Evolutionary conservation across 2,329 filamentous ascomycete species (phyloP).

Genomic region (Verticillium tricorpus): DNA sequence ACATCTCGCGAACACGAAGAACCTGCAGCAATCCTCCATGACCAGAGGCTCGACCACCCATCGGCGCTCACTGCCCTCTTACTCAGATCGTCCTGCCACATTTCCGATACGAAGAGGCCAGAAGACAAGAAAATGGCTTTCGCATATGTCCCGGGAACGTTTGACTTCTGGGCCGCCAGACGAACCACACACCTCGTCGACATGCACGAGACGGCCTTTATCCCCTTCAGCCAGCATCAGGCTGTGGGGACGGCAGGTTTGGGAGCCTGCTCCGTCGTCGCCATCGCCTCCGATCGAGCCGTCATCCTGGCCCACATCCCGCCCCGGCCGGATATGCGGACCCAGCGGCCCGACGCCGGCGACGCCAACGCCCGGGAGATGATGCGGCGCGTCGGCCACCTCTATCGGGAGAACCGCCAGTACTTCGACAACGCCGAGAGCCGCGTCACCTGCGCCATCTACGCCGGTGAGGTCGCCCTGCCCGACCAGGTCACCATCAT

Average conservation of each 20-base stretch:
- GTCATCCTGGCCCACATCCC: neutral
- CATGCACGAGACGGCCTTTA: neutral
- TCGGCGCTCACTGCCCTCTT: no score
- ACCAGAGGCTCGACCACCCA: no score
- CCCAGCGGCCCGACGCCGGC: neutral
- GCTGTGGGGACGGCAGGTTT: neutral
- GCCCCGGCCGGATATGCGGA: neutral
- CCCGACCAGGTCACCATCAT: neutral
- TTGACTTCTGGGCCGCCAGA: neutral
- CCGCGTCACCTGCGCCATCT: neutral
- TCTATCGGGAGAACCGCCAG: neutral
- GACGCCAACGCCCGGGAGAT: neutral
- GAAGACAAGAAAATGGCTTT: neutral
- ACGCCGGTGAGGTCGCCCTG: neutral
- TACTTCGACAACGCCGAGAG: neutral
- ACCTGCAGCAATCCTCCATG: no score
- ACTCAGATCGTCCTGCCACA: no score
- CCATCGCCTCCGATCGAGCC: slow-evolving; percentile 46
- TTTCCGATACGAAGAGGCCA: no score
- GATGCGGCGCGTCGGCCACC: neutral
- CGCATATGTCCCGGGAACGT: neutral
- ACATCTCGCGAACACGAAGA: no score
- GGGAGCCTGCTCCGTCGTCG: neutral
- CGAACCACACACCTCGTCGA: neutral
- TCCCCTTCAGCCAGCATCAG: neutral